Conservation (phyloP, 306 rosid species). For the Quillaja saponaria region DNA sequence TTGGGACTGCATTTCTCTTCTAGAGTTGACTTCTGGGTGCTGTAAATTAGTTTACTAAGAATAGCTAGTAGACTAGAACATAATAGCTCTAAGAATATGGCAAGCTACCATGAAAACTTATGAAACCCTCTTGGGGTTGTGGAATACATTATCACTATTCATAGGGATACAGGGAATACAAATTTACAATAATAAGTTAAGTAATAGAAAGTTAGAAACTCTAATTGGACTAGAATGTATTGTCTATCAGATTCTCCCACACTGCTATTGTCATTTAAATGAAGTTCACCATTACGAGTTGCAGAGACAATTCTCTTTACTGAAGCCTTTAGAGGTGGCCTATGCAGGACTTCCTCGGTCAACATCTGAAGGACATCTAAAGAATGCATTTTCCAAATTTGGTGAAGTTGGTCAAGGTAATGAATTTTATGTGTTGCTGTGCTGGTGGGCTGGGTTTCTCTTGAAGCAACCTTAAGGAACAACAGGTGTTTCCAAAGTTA, state of each 20-base stretch:
- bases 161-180: not conserved
- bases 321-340: constrained; percentile 29
- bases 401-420: constrained; percentile 49
- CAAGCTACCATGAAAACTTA: no score
- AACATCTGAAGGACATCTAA: constrained; percentile 42
- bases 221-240: no score
- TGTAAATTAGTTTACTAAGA: no score
- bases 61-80: no score
- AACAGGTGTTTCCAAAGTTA: not conserved
- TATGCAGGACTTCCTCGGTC: constrained; percentile 53
- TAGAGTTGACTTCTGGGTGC: no score
- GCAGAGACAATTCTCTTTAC: constrained; percentile 27
- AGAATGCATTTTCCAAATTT: constrained; percentile 43
- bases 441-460: not conserved
- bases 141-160: not conserved
- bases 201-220: no score
- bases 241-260: constrained; percentile 1
- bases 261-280: constrained; percentile 4
- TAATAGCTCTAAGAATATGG: no score
- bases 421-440: not conserved
- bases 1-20: no score
- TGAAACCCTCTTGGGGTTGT: no score
- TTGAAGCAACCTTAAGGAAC: constrained; percentile 6
- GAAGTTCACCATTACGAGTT: constrained; percentile 12
- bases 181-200: no score